Evolutionary conservation across 2,329 filamentous ascomycete species (phyloP), one percentile per base, ranked within the genome.

Genomic region (Pseudonectria buxi): DNA sequence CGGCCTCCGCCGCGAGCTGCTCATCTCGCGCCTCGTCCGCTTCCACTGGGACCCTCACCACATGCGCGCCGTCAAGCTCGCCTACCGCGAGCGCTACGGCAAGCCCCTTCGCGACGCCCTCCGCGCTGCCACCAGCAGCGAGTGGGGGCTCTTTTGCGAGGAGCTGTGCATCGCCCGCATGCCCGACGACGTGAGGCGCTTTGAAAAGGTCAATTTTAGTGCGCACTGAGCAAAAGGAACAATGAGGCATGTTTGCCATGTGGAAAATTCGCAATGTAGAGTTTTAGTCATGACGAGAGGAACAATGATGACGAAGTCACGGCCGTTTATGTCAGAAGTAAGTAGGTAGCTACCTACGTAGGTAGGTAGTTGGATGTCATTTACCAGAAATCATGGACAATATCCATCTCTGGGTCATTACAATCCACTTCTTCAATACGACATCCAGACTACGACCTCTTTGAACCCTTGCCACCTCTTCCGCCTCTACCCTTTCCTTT

Each of bases 1-100:
- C 54, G 63, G 74, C 35, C 70, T 89, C 44, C 79, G 90, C 22
- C 83, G 85, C 30, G 90, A 95, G 58, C 68, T 95, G 32, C 76
- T 98, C 33, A 94, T 94, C 45, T 89, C 83, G 3, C 75, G 92
- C 2, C 72, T 96, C 2, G 86, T 95, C 28, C 75, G 92, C 24
- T 78, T 90, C 59, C 92, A 96, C 63, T 96, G 92, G 92, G 89
- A 96, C 54, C 76, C 83, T 4, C 64, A 74, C 44, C 90, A 96
- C 61, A 72, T 96, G 64, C 76, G 80, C 40, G 73, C 75, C 14
- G 78, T 96, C 35, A 94, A 94, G 70, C 64, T 66, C 24, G 85
- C 88, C 43, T 98, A 88, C 61, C 72, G 76, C 37, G 78, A 82
- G 43, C 80, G 88, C 42, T 95, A 95, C 60, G 72, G 75, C 5